Evolutionary conservation across 2,329 filamentous ascomycete genomes (phyloP).

Genomic region (Colletotrichum sojae): DNA sequence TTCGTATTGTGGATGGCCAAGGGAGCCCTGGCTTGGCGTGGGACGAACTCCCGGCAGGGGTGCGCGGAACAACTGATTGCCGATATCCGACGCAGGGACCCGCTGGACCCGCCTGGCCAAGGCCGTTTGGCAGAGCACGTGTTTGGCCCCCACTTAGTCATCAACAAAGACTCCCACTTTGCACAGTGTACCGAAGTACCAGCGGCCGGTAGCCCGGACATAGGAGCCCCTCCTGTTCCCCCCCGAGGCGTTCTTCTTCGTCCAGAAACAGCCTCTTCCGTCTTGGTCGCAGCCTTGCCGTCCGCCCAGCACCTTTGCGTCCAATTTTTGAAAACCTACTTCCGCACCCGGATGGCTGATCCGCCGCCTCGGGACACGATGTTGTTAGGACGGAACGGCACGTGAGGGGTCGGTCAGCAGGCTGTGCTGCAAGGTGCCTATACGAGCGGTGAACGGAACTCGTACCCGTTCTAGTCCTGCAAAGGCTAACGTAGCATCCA

Average conservation of each 20-base stretch:
- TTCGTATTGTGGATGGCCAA: conserved; percentile 26
- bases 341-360: conserved; percentile 19
- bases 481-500: background rate
- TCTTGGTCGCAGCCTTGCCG: conserved; percentile 10
- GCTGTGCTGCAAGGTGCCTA: conserved; percentile 10
- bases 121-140: no score
- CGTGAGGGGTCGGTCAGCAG: conserved; percentile 38
- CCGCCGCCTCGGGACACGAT: conserved; percentile 2
- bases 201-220: conserved; percentile 3
- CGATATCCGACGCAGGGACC: background rate
- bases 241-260: background rate
- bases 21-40: background rate
- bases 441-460: conserved; percentile 31
- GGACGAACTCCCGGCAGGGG: conserved; percentile 3
- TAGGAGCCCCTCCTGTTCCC: conserved; percentile 22
- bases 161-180: background rate
- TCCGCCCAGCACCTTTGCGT: conserved; percentile 4
- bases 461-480: conserved; percentile 16
- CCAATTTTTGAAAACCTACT: background rate
- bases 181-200: background rate
- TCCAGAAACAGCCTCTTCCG: conserved; percentile 10
- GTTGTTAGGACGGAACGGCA: conserved; percentile 19
- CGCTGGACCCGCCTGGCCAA: no score
- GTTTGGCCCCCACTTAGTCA: background rate
- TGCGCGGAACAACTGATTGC: background rate